phyloP scores from a whole-genome alignment of 768 basidiomycete genomes.

The Lentinula raphanica region DNA sequence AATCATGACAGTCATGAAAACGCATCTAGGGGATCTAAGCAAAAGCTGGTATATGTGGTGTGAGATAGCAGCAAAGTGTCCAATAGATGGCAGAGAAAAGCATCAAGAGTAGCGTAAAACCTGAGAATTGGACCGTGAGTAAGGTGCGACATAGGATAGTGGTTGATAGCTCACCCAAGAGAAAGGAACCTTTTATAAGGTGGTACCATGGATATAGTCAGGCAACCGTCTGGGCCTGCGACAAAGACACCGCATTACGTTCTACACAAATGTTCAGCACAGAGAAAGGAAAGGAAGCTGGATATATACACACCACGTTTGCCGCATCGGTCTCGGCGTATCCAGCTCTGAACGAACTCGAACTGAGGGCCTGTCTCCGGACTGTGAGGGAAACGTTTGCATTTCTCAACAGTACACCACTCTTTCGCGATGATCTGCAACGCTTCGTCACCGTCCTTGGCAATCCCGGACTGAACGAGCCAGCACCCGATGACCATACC shows the following conservation, averaged over 20 bases:
- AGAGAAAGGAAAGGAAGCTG: no score
- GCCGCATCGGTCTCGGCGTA: background rate
- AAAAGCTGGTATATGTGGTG: background rate
- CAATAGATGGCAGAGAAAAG: background rate
- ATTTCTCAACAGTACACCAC: slow-evolving; percentile 78
- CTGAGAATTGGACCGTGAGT: background rate
- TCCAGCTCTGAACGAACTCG: slow-evolving; percentile 48
- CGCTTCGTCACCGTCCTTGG: slow-evolving; percentile 59
- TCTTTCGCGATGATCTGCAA: slow-evolving; percentile 58
- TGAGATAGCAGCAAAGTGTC: background rate
- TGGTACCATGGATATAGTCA: background rate
- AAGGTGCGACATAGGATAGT: background rate
- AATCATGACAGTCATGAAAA: slow-evolving; percentile 1
- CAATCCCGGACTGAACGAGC: slow-evolving; percentile 64
- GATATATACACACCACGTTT: background rate
- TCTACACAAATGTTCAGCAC: background rate
- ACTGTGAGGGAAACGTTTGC: slow-evolving; percentile 65
- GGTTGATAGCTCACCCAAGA: background rate
- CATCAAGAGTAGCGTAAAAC: background rate
- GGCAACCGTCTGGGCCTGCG: background rate
- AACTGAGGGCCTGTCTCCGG: slow-evolving; percentile 78
- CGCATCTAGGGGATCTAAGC: background rate
- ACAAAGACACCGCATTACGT: background rate
- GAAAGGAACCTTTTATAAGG: background rate
- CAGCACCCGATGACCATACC: slow-evolving; percentile 67